Evolutionary conservation across 441 rosid genomes (phyloP).

Genomic region (Pelargonium myrrhifolium): DNA sequence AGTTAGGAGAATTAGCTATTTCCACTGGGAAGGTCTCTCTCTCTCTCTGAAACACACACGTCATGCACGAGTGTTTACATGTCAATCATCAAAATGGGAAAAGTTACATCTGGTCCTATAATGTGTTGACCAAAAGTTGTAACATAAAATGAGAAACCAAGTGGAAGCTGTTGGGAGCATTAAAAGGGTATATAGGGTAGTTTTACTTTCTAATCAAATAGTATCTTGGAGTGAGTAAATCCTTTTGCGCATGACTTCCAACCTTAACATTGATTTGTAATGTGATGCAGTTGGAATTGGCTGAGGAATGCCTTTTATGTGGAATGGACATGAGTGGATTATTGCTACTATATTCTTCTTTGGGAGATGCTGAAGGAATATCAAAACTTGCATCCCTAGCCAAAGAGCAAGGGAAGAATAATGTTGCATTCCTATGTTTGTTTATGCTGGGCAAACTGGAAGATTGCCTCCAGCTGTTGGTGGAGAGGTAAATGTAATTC

Average conservation of each 20-base stretch:
- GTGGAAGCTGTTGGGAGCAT: conserved; percentile 8
- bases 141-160: neutral
- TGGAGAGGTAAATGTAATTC: conserved; percentile 53
- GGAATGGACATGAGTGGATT: conserved; percentile 93
- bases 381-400: conserved; percentile 69
- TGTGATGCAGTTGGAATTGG: conserved; percentile 73
- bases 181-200: neutral
- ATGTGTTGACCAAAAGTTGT: neutral
- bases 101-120: neutral
- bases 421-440: conserved; percentile 84
- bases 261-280: too few species aligned
- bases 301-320: conserved; percentile 85
- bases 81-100: neutral
- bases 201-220: neutral
- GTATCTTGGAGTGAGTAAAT: neutral
- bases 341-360: conserved; percentile 80
- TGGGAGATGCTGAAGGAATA: conserved; percentile 96
- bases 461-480: conserved; percentile 86
- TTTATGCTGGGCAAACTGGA: conserved; percentile 91
- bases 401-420: conserved; percentile 89
- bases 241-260: neutral
- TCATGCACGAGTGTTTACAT: neutral
- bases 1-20: conserved; percentile 93
- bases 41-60: conserved; percentile 14
- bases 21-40: conserved; percentile 77